Conservation (phyloP, 495 filamentous ascomycete species). For the Talaromyces stipitatus region DNA sequence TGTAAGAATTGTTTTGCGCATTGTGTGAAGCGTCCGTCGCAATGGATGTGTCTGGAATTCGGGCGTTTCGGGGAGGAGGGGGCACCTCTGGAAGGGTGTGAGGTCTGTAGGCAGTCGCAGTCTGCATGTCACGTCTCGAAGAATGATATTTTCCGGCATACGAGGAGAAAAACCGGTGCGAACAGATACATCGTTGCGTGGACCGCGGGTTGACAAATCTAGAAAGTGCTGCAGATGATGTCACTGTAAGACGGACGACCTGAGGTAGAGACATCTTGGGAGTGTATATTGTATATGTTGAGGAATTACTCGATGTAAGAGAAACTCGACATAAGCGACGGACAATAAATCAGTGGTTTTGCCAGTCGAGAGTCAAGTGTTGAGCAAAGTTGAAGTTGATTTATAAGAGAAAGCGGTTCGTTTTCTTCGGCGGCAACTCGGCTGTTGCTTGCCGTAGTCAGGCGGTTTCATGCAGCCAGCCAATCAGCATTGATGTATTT, state of each 20-base stretch:
- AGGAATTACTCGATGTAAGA: constrained; percentile 3
- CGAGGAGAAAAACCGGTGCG: constrained; percentile 61
- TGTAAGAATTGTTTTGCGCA: background rate
- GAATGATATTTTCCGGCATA: constrained; percentile 44
- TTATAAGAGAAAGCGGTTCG: constrained; percentile 7
- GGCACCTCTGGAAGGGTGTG: constrained; percentile 56
- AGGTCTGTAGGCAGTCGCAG: constrained; percentile 70
- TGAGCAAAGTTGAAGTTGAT: background rate
- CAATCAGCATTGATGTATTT: constrained; percentile 41
- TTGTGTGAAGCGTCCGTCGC: constrained; percentile 12
- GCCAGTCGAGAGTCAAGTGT: background rate
- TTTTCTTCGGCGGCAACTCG: constrained; percentile 6
- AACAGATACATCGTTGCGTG: constrained; percentile 39
- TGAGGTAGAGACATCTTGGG: constrained; percentile 31
- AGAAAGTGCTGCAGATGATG: constrained; percentile 49
- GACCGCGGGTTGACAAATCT: constrained; percentile 39
- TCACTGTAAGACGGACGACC: constrained; percentile 33
- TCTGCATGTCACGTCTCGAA: constrained; percentile 59
- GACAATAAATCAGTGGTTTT: background rate
- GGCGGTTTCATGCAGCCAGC: constrained; percentile 8
- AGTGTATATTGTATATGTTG: background rate
- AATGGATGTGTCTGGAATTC: constrained; percentile 47
- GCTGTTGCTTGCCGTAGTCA: constrained; percentile 5
- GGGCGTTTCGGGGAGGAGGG: constrained; percentile 58
- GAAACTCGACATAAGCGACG: background rate